phyloP scores from a whole-genome alignment of 2,329 filamentous ascomycete genomes.

The Stagonosporopsis chrysanthemi region DNA sequence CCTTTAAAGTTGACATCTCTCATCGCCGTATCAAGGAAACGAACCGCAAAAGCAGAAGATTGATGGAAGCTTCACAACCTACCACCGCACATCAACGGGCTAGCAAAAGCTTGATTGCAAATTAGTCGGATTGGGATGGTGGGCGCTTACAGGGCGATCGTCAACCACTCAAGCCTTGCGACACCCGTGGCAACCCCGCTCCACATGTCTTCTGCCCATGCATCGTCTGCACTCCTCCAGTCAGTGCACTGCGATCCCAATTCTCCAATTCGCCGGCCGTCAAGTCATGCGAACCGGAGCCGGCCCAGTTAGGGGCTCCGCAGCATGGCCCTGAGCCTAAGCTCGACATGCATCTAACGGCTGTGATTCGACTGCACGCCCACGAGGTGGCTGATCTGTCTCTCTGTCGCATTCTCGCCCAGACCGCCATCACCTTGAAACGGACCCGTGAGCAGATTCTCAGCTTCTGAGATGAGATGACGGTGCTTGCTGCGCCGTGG shows the following conservation, averaged over 20 bases:
- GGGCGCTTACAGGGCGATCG: conserved; percentile 28
- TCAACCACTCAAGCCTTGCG: conserved; percentile 29
- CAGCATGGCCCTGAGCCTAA: conserved; percentile 25
- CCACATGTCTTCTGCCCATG: conserved; percentile 37
- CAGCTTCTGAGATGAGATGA: conserved; percentile 8
- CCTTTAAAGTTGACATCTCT: background rate
- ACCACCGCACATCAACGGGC: conserved; percentile 24
- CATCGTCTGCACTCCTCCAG: conserved; percentile 36
- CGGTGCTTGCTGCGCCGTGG: conserved; percentile 3
- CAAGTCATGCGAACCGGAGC: conserved; percentile 48
- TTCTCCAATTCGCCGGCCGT: conserved; percentile 39
- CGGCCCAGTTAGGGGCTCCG: conserved; percentile 27
- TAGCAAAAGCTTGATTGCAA: conserved; percentile 28
- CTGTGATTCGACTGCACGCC: conserved; percentile 38
- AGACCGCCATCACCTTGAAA: conserved; percentile 18
- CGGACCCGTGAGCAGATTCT: conserved; percentile 9
- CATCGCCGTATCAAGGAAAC: background rate
- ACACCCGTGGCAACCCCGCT: conserved; percentile 32
- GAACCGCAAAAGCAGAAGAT: conserved; percentile 5
- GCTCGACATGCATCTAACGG: conserved; percentile 12
- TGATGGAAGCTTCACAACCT: conserved; percentile 25
- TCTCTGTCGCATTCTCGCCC: conserved; percentile 19
- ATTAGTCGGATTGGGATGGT: conserved; percentile 24
- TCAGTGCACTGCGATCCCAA: conserved; percentile 25
- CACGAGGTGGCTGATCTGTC: conserved; percentile 36